phyloP scores from a whole-genome alignment of 108 stramenopile species.

The Asterionellopsis glacialis region DNA sequence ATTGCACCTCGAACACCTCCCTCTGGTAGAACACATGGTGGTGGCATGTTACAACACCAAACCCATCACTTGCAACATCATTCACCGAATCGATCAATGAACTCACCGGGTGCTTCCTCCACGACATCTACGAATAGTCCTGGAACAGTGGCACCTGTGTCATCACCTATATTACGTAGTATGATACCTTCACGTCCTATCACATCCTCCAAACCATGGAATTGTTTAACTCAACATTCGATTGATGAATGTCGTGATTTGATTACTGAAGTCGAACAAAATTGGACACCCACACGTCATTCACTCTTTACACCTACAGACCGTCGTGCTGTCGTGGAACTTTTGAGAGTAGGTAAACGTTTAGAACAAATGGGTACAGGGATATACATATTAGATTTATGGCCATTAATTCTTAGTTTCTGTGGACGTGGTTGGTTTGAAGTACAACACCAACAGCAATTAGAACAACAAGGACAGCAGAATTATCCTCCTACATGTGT shows the following conservation, averaged over 20 bases:
- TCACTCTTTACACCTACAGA: constrained; percentile 73
- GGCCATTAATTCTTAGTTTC: constrained; percentile 72
- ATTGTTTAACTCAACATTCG: constrained; percentile 75
- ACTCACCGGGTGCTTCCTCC: background rate
- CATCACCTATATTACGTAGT: constrained; percentile 70
- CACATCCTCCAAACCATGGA: constrained; percentile 83
- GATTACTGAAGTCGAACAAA: constrained; percentile 68
- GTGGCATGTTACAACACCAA: too few species aligned
- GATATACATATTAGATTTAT: constrained; percentile 64
- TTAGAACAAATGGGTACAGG: constrained; percentile 69
- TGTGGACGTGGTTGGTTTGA: constrained; percentile 90
- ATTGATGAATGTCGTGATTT: constrained; percentile 74
- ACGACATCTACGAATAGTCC: background rate
- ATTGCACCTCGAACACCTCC: background rate
- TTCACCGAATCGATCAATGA: too few species aligned
- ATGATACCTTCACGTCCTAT: constrained; percentile 81
- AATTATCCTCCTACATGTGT: too few species aligned
- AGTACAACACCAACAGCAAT: background rate
- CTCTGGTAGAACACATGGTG: background rate
- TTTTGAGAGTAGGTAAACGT: constrained; percentile 75
- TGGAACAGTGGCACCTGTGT: constrained; percentile 49
- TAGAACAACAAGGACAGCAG: too few species aligned
- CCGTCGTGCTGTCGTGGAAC: constrained; percentile 62
- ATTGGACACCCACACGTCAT: constrained; percentile 76
- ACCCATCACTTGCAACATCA: too few species aligned